Evolutionary conservation across 805 yeast species (phyloP).

Genomic region (Yarrowia sp.): DNA sequence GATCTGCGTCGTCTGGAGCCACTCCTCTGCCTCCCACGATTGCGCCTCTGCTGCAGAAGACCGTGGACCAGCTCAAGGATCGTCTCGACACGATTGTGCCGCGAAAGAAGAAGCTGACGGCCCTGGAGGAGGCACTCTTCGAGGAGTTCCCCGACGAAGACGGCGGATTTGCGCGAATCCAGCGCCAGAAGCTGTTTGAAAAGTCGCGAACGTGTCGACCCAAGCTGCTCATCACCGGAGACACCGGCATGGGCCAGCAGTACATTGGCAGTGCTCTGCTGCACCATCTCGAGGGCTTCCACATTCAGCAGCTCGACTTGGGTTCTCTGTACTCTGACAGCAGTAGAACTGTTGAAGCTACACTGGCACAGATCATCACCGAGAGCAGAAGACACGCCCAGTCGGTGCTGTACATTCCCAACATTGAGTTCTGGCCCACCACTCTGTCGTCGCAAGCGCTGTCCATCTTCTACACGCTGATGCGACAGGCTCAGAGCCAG

Average conservation of each 20-base stretch:
- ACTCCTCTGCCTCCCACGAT: slow-evolving; percentile 77
- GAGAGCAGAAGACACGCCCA: slow-evolving; percentile 92
- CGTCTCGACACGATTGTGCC: slow-evolving; percentile 64
- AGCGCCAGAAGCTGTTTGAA: slow-evolving; percentile 49
- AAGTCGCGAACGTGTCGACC: slow-evolving; percentile 78
- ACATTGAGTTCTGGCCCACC: slow-evolving; percentile 69
- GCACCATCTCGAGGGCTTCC: slow-evolving; percentile 82
- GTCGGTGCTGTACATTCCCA: slow-evolving; percentile 78
- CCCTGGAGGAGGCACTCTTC: slow-evolving; percentile 68
- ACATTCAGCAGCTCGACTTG: slow-evolving; percentile 81
- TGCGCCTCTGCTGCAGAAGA: slow-evolving; percentile 58
- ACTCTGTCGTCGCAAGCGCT: slow-evolving; percentile 68
- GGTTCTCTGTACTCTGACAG: slow-evolving; percentile 75
- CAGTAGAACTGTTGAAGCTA: slow-evolving; percentile 76
- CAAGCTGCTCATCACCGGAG: slow-evolving; percentile 69
- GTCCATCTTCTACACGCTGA: slow-evolving; percentile 66
- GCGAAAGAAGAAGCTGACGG: slow-evolving; percentile 49
- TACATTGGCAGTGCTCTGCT: slow-evolving; percentile 80
- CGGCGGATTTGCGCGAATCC: slow-evolving; percentile 68
- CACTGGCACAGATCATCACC: slow-evolving; percentile 74
- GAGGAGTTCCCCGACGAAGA: slow-evolving; percentile 59
- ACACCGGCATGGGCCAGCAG: slow-evolving; percentile 79
- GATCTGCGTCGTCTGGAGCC: slow-evolving; percentile 71
- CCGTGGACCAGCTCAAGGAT: slow-evolving; percentile 42
- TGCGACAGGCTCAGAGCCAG: slow-evolving; percentile 63